These are phyloP conservation scores for Hypoxylon sp. DNA, from an alignment of 2,329 filamentous ascomycete species.

Conservation along the genomic window DNA sequence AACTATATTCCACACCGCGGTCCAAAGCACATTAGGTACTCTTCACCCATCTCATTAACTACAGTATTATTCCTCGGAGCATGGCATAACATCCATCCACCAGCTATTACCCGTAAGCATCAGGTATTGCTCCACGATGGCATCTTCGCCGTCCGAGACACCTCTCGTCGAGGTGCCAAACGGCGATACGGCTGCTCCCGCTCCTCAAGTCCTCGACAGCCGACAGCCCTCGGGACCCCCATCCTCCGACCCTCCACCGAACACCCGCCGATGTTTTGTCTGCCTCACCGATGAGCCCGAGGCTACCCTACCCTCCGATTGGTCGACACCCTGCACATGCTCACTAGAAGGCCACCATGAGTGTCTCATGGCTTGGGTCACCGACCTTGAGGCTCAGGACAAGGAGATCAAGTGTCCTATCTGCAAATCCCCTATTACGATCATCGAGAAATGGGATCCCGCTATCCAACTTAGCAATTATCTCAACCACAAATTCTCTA, in stretches of 20 bases:
- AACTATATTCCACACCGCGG: neutral
- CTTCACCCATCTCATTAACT: neutral
- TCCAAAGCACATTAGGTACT: neutral
- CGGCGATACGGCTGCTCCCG: slow-evolving; percentile 31
- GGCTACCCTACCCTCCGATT: slow-evolving; percentile 66
- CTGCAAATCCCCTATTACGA: slow-evolving; percentile 85
- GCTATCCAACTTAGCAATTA: slow-evolving; percentile 77
- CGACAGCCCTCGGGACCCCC: slow-evolving; percentile 17
- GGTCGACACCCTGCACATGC: slow-evolving; percentile 92
- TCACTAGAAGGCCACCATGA: slow-evolving; percentile 91
- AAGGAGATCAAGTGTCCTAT: slow-evolving; percentile 86
- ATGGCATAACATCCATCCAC: slow-evolving; percentile 30
- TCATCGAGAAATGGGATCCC: slow-evolving; percentile 81
- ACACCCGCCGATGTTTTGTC: slow-evolving; percentile 71
- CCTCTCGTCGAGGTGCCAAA: slow-evolving; percentile 6
- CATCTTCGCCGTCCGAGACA: slow-evolving; percentile 22
- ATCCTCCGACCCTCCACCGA: slow-evolving; percentile 42
- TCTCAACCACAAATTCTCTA: slow-evolving; percentile 69
- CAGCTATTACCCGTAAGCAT: neutral
- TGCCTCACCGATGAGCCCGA: slow-evolving; percentile 72
- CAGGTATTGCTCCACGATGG: slow-evolving; percentile 24
- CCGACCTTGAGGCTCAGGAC: slow-evolving; percentile 81
- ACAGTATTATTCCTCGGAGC: slow-evolving; percentile 11
- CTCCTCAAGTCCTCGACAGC: slow-evolving; percentile 40
- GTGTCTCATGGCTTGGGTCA: slow-evolving; percentile 87